Evolutionary conservation across 768 basidiomycete genomes (phyloP), one percentile per base, ranked within the genome.

Genomic region (Xerocomellus intermedius): DNA sequence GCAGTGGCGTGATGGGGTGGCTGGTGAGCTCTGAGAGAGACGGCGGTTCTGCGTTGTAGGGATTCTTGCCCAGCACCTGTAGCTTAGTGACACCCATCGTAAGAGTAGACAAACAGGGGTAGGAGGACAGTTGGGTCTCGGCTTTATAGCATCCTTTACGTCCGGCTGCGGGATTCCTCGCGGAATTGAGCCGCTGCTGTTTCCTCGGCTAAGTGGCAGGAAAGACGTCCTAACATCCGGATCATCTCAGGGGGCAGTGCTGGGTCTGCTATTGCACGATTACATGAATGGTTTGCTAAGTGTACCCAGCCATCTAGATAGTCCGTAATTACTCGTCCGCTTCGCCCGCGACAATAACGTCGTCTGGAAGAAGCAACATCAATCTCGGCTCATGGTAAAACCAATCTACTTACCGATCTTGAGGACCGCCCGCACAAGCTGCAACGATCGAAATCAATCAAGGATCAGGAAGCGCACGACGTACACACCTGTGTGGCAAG

Each of bases 401-500:
- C 35, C 2, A 8, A 53, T 30, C 9, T 32, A 73, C 82, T 64
- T 60, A 89, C 90, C 90, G 56, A 94, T 94, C 73, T 94, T 94
- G 57, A 94, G 79, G 13, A 94, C 88, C 5, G 91, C 91, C 33
- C 91, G 83, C 42, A 93, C 91, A 55, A 93, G 81, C 85, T 89
- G 54, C 37, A 57, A 36, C 22, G 36, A 19, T 53, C 36, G 38
- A n/a, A 17, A n/a, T 60, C 24, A 63, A 51, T 37, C 21, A 30
- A 19, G 28, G 35, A n/a, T 22, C 8, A 36, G 49, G 41, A 66
- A 1, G 1, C 16, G 4, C 10, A 50, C 9, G n/a, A 4, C 9
- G 9, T 3, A 58, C 80, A 45, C 56, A 91, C 86, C 82, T 95
- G 94, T 21, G 95, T 98, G n/a, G 97, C 97, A 39, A 99, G 78